These are phyloP conservation scores for Solanum hybrid DNA, from an alignment of 305 asterid genomes.

Conservation along the genomic window DNA sequence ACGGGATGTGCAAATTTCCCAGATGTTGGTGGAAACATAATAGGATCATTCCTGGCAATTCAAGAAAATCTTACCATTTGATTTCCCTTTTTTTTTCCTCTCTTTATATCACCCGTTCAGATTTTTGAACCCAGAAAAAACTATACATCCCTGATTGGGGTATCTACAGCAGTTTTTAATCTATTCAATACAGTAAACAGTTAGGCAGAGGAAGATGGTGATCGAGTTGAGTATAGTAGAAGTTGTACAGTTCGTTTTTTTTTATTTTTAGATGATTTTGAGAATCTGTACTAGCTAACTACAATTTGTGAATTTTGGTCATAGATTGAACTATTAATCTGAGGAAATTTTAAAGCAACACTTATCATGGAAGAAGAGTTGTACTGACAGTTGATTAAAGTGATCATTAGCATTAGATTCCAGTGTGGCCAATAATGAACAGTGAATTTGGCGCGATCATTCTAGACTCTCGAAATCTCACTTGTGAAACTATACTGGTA, in stretches of 20 bases:
- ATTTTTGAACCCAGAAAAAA: background rate
- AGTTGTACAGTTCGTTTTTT: background rate
- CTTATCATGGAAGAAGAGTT: background rate
- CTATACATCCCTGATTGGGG: background rate
- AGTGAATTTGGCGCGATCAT: background rate
- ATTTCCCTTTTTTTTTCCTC: background rate
- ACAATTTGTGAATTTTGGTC: background rate
- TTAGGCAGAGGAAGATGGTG: background rate
- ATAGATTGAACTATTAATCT: background rate
- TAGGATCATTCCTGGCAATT: slow-evolving; percentile 78
- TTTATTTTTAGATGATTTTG: background rate
- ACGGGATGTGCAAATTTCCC: slow-evolving; percentile 74
- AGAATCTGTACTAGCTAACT: background rate
- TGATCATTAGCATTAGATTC: background rate
- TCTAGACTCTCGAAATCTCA: background rate
- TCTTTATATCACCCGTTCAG: background rate
- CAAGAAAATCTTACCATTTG: slow-evolving; percentile 89
- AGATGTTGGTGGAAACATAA: slow-evolving; percentile 83
- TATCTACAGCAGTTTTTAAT: background rate
- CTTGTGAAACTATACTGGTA: background rate
- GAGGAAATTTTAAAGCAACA: background rate
- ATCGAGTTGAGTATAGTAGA: background rate
- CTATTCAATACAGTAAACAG: background rate
- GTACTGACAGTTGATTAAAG: background rate
- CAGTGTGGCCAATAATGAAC: background rate